These are phyloP conservation scores for Colletotrichum incanum DNA, from an alignment of 2,329 filamentous ascomycete species.

Conservation along the genomic window DNA sequence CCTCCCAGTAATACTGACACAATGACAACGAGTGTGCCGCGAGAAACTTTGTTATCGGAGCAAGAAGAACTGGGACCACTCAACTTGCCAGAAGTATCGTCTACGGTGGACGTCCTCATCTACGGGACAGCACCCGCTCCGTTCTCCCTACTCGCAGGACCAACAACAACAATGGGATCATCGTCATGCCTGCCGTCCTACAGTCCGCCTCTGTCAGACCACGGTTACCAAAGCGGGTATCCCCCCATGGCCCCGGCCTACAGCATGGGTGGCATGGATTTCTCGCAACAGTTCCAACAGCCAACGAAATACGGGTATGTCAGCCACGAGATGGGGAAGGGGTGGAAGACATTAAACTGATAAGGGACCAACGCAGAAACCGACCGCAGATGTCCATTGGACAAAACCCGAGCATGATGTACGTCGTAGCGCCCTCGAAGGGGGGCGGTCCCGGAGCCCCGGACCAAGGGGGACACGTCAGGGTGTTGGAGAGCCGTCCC, in stretches of 20 bases:
- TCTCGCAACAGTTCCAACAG: slow-evolving; percentile 54
- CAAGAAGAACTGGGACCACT: slow-evolving; percentile 72
- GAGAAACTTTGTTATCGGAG: slow-evolving; percentile 68
- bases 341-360: slow-evolving; percentile 7
- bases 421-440: slow-evolving; percentile 58
- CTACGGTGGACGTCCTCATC: slow-evolving; percentile 60
- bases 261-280: slow-evolving; percentile 60
- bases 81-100: slow-evolving; percentile 59
- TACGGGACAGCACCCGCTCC: slow-evolving; percentile 67
- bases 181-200: slow-evolving; percentile 65
- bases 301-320: slow-evolving; percentile 60
- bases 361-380: slow-evolving; percentile 49
- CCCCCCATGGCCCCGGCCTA: slow-evolving; percentile 56
- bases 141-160: slow-evolving; percentile 67
- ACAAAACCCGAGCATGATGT: slow-evolving; percentile 61
- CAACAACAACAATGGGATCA: slow-evolving; percentile 60
- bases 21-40: slow-evolving; percentile 71
- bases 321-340: background rate
- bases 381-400: slow-evolving; percentile 55
- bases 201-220: slow-evolving; percentile 63
- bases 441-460: slow-evolving; percentile 50
- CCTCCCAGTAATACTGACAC: slow-evolving; percentile 67
- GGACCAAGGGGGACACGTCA: slow-evolving; percentile 64
- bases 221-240: slow-evolving; percentile 51
- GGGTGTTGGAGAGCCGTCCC: slow-evolving; percentile 82